These are phyloP conservation scores for Vanilla planifolia DNA, from an alignment of 106 monocot genomes.

Conservation along the genomic window DNA sequence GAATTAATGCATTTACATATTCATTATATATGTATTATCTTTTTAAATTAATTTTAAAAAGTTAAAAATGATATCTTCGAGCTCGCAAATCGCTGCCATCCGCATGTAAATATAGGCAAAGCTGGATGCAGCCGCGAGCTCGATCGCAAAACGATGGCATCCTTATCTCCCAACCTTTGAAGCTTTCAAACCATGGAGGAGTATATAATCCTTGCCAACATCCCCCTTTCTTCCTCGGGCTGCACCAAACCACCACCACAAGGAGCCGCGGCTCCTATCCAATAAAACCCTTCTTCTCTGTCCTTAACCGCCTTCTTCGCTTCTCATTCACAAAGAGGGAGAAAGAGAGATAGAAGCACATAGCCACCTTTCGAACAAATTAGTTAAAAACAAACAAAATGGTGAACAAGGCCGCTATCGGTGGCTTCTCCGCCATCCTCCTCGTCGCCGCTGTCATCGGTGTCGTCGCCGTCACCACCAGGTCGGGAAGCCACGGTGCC, in stretches of 20 bases:
- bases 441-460: slow-evolving; percentile 29
- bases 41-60: too few relatives aligned
- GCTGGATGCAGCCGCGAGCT: too few relatives aligned
- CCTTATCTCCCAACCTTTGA: not conserved
- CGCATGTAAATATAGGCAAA: not conserved
- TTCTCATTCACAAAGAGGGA: not conserved
- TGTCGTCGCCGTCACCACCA: slow-evolving; percentile 21
- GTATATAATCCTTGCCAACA: not conserved
- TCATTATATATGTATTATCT: too few relatives aligned
- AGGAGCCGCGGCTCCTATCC: slow-evolving; percentile 15
- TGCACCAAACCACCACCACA: not conserved
- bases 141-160: too few relatives aligned
- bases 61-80: too few relatives aligned
- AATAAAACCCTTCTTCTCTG: not conserved
- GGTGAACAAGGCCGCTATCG: slow-evolving; percentile 36
- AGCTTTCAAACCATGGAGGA: not conserved
- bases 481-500: slow-evolving; percentile 4
- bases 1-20: too few relatives aligned
- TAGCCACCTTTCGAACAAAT: too few relatives aligned
- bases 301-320: too few relatives aligned
- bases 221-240: not conserved
- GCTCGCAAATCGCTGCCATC: not conserved
- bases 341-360: too few relatives aligned
- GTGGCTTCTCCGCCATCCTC: slow-evolving; percentile 24
- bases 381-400: slow-evolving; percentile 8